Base-by-base conservation (phyloP, 768 basidiomycete species). In the Mycena amicta region DNA sequence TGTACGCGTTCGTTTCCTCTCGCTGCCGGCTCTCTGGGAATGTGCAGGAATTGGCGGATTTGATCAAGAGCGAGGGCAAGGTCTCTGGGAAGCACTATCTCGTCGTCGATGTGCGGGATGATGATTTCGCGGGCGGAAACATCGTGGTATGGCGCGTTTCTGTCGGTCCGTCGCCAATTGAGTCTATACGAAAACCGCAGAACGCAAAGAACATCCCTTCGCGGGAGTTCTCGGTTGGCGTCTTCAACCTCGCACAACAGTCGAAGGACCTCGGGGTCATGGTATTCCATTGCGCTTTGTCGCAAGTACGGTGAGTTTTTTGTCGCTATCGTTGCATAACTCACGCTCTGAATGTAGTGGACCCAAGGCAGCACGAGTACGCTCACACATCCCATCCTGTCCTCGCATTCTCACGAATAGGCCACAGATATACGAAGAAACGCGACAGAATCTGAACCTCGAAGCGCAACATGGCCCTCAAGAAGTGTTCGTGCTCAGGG, bases 61-160 rank as follows among this genome's bases (percentile, higher is more conserved):
- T 91, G 58, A 86, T 93, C 63, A 92, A 87, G 72, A 84, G 82
- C 67, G 80, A 79, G 55, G 68, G 61, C 55, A 85, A 85, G 66
- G 73, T 75, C 29, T 74, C 83, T 6, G 72, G 76, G 66, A 83
- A 84, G 68, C 90, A 93, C 68, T 93, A 86, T 68, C 70, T 88
- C 28, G 80, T 94, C 43, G 82, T 94, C 39, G 92, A 94, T 70
- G 92, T 94, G 29, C 86, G 92, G n/a, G 92, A 92, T 70, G 83
- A 87, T 55, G 92, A 94, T 63, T 90, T 80, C 71, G 75, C 68
- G 12, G 92, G 92, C 63, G 92, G 92, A 33, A 88, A 93, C 69
- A 91, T 94, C 70, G 84, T 80, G 43, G 43, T 45, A 45, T 16
- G 43, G 13, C 33, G 33, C 33, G 33, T 45, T 37, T 37, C 33